Percentiles rank a stretch among this genome's conserved stretches.
These are phyloP conservation scores for Fragilariopsis cylindrus DNA, from an alignment of 108 stramenopile species.

Conservation along the genomic window DNA sequence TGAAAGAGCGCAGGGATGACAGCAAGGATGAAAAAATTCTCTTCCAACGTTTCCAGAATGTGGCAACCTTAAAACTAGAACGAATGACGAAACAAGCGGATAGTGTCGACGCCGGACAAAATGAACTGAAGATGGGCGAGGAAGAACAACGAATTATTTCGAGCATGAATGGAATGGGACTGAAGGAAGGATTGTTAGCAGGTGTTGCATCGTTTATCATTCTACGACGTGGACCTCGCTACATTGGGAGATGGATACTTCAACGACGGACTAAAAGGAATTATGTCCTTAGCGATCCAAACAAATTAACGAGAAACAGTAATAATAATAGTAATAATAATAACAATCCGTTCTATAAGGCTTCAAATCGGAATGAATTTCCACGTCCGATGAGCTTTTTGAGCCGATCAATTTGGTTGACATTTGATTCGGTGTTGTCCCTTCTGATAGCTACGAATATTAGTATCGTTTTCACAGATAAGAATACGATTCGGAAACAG, in stretches of 20 bases:
- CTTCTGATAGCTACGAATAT: constrained; percentile 34
- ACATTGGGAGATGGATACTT: constrained; percentile 26
- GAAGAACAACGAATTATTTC: constrained; percentile 30
- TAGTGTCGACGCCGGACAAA: not conserved
- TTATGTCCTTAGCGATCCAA: constrained; percentile 28
- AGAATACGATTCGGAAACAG: constrained; percentile 20
- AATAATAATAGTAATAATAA: not conserved
- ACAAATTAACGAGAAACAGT: not conserved
- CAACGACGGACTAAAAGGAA: constrained; percentile 7
- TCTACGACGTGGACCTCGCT: constrained; percentile 36
- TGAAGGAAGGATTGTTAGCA: constrained; percentile 40
- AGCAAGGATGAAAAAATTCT: constrained; percentile 22
- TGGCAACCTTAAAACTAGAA: constrained; percentile 23
- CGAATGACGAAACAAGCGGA: constrained; percentile 24
- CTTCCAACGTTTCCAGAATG: constrained; percentile 32
- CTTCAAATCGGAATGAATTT: constrained; percentile 19
- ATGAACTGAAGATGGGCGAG: constrained; percentile 23
- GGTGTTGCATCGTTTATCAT: constrained; percentile 30
- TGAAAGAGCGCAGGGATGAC: constrained; percentile 23
- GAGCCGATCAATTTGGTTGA: constrained; percentile 33
- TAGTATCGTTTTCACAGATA: constrained; percentile 30
- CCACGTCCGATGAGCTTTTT: constrained; percentile 24
- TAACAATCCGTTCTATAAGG: constrained; percentile 22
- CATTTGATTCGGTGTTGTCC: constrained; percentile 33
- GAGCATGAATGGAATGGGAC: constrained; percentile 33